phyloP scores from a whole-genome alignment of 176 grass and related monocot species.

The Pontederia crassipes region DNA sequence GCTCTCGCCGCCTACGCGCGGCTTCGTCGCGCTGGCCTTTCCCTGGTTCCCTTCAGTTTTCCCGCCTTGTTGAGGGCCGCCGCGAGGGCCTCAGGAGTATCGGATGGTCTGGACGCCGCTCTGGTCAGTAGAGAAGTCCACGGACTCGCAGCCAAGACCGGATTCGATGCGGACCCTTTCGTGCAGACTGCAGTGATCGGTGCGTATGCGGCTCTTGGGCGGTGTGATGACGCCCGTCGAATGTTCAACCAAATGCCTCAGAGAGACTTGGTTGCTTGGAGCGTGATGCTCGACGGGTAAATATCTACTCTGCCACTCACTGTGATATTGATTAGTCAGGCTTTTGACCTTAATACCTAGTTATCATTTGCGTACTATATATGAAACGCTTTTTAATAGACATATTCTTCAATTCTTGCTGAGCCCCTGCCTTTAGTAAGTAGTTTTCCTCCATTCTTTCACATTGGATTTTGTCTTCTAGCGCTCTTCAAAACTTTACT shows the following conservation, averaged over 20 bases:
- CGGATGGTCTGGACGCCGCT: not conserved
- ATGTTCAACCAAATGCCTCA: slow-evolving; percentile 53
- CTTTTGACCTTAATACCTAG: not conserved
- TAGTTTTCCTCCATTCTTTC: no score
- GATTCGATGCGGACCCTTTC: slow-evolving; percentile 40
- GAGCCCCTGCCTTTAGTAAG: no score
- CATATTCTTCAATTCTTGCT: no score
- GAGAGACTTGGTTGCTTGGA: slow-evolving; percentile 65
- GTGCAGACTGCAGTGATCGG: slow-evolving; percentile 57
- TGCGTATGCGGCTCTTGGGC: slow-evolving; percentile 19
- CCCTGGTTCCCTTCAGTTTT: slow-evolving; percentile 37
- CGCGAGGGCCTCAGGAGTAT: slow-evolving; percentile 7
- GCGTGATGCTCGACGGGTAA: slow-evolving; percentile 76
- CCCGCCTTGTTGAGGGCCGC: slow-evolving; percentile 44
- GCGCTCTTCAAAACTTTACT: not conserved
- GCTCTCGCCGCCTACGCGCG: slow-evolving; percentile 33
- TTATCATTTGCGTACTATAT: not conserved
- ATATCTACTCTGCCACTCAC: not conserved
- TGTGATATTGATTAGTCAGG: not conserved
- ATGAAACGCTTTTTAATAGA: no score
- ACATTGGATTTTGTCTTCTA: no score
- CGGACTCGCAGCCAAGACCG: slow-evolving; percentile 30
- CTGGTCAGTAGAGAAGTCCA: slow-evolving; percentile 20
- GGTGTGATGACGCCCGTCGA: slow-evolving; percentile 26
- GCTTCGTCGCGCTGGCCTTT: slow-evolving; percentile 31